Conservation (phyloP, 2,329 filamentous ascomycete species). For the Zarea fungicola region DNA sequence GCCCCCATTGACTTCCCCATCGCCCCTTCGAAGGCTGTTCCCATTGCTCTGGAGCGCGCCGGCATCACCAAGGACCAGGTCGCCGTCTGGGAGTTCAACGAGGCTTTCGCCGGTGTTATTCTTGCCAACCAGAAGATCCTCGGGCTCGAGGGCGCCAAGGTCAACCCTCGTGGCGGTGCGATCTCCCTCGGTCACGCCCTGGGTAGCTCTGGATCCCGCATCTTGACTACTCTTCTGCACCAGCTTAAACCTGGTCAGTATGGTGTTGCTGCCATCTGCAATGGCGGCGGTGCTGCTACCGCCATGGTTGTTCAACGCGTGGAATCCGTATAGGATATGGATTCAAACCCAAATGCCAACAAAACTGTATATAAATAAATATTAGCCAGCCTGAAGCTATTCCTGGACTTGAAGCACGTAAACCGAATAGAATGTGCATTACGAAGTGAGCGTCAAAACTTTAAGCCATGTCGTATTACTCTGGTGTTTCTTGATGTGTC, state of each 20-base stretch:
- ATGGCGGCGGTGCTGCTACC: constrained; percentile 87
- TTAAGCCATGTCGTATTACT: no score
- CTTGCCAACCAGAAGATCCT: constrained; percentile 93
- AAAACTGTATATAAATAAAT: no score
- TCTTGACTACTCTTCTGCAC: constrained; percentile 83
- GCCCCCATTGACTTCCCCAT: constrained; percentile 92
- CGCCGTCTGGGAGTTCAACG: constrained; percentile 96
- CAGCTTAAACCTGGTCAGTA: constrained; percentile 91
- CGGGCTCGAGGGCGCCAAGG: constrained; percentile 69
- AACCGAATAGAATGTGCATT: no score
- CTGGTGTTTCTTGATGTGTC: no score
- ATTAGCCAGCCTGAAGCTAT: no score
- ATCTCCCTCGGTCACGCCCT: constrained; percentile 90
- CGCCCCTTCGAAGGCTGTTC: constrained; percentile 86
- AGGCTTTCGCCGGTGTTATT: constrained; percentile 93
- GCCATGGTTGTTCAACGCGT: constrained; percentile 87
- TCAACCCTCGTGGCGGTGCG: constrained; percentile 85
- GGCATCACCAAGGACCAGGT: constrained; percentile 90
- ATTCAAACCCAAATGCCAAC: neutral
- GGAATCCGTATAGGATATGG: constrained; percentile 44
- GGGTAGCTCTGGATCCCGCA: constrained; percentile 88
- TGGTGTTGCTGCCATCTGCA: constrained; percentile 93
- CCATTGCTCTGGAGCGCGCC: constrained; percentile 80
- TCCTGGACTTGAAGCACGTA: no score
- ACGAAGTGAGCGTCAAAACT: no score